Evolutionary conservation across 768 basidiomycete genomes (phyloP), one percentile per base, ranked within the genome.

Genomic region (Cystoderma amianthinum): DNA sequence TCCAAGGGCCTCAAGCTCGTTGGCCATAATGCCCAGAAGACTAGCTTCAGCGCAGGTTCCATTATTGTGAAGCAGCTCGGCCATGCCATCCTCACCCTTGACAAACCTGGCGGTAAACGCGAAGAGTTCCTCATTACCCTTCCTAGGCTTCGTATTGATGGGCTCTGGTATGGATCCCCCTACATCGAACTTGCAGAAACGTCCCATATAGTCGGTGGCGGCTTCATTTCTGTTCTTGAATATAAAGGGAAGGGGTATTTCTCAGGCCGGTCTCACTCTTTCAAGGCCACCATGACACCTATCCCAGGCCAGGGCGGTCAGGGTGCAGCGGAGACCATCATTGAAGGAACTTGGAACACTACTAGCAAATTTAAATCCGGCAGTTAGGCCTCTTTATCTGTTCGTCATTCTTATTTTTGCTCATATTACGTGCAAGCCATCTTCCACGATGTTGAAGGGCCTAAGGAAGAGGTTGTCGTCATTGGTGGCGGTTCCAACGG

Each of bases 161-260:
- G 95, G 11, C 69, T 95, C 30, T 92, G 89, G 90, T 80, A 85
- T 52, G 85, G 85, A 10, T 85, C 86, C 11, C 92, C 92, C 2
- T 93, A 93, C 65, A 91, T 94, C 55, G 94, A 97, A 66, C 79
- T 96, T 24, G 69, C 74, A 25, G 93, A 95, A 47, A 75, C 78
- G 3, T 85, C 81, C 39, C 76, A 85, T 61, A 95, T 99, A 57
- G 49, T 68, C 48, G 65, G 74, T 39, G 65, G 63, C 21, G 62
- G 65, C 10, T 61, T 59, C 43, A 55, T 64, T 41, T 58, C 55
- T n/a, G 50, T 73, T 58, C 82, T 97, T 59, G 90, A 95, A 49
- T 98, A 95, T 73, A 91, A 92, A 57, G 95, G 94, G 61, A 91
- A 90, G 56, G 95, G 94, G 19, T 98, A 94, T 67, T 90, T 97